A percentile compares a stretch with the other conserved stretches of the same genome.
These are phyloP conservation scores for Wickerhamomyces bovis DNA, from an alignment of 805 yeast genomes.

Conservation along the genomic window DNA sequence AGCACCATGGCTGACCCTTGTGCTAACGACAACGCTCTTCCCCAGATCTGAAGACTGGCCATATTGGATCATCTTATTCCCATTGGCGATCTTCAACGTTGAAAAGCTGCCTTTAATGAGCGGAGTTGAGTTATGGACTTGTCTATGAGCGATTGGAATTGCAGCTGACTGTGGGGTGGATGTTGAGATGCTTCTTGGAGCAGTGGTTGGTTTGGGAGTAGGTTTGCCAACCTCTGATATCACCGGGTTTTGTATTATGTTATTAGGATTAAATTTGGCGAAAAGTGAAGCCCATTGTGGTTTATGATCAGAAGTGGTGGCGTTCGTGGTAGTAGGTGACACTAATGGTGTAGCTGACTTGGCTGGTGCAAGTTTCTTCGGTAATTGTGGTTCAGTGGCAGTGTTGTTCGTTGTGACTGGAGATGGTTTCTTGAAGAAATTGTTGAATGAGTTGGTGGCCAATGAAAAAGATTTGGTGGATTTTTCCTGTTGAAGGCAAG, in stretches of 20 bases:
- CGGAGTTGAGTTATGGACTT: neutral
- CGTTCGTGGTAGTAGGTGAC: neutral
- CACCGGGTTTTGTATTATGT: constrained; percentile 9
- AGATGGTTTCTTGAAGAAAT: neutral
- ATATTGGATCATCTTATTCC: constrained; percentile 21
- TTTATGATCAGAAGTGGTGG: neutral
- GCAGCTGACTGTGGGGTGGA: neutral
- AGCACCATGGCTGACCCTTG: constrained; percentile 22
- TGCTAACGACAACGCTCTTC: constrained; percentile 17
- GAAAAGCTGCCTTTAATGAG: constrained; percentile 20
- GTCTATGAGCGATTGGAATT: neutral
- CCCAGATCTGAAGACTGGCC: constrained; percentile 22
- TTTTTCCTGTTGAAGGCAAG: neutral
- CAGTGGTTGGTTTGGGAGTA: neutral
- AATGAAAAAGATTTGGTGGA: neutral
- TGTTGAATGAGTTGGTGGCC: neutral
- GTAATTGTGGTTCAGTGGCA: neutral
- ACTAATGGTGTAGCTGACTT: neutral
- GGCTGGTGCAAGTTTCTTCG: neutral
- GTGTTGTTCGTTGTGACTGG: neutral
- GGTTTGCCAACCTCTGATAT: constrained; percentile 20
- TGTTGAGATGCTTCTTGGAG: neutral
- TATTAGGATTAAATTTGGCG: constrained; percentile 10
- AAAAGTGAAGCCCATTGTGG: constrained; percentile 14
- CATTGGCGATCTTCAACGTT: constrained; percentile 23